These are phyloP conservation scores for Mycena sanguinolenta DNA, from an alignment of 768 basidiomycete species.

Conservation along the genomic window DNA sequence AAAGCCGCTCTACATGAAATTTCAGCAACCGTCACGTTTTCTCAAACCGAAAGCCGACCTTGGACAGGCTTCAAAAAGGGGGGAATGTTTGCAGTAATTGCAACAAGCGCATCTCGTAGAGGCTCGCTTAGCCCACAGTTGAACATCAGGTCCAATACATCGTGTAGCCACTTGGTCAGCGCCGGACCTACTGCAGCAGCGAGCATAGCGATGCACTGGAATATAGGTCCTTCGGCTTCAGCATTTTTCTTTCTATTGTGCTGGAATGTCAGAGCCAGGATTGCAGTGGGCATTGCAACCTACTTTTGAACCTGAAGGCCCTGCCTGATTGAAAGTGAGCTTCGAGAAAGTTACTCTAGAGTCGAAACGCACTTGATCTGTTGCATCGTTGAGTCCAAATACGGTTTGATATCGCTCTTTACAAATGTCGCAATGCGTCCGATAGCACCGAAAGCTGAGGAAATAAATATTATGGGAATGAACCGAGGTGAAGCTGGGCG, in stretches of 20 bases:
- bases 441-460: constrained; percentile 92
- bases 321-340: constrained; percentile 44
- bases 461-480: constrained; percentile 15
- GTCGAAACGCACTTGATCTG: constrained; percentile 72
- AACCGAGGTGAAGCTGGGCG: constrained; percentile 10
- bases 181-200: constrained; percentile 96
- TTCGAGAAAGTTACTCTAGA: not conserved
- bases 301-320: constrained; percentile 92
- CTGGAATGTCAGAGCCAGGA: not conserved
- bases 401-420: constrained; percentile 94
- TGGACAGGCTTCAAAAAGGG: constrained; percentile 94
- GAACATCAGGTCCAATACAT: constrained; percentile 97
- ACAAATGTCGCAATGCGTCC: constrained; percentile 95
- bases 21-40: not conserved
- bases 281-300: constrained; percentile 19
- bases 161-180: constrained; percentile 94
- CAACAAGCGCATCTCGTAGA: constrained; percentile 84
- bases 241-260: constrained; percentile 83
- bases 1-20: constrained; percentile 76
- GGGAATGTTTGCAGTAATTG: constrained; percentile 89
- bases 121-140: constrained; percentile 93
- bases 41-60: constrained; percentile 57
- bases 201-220: constrained; percentile 97
- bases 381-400: constrained; percentile 90
- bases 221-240: constrained; percentile 93